Evolutionary conservation across 306 rosid genomes (phyloP).

Genomic region (Begonia masoniana): DNA sequence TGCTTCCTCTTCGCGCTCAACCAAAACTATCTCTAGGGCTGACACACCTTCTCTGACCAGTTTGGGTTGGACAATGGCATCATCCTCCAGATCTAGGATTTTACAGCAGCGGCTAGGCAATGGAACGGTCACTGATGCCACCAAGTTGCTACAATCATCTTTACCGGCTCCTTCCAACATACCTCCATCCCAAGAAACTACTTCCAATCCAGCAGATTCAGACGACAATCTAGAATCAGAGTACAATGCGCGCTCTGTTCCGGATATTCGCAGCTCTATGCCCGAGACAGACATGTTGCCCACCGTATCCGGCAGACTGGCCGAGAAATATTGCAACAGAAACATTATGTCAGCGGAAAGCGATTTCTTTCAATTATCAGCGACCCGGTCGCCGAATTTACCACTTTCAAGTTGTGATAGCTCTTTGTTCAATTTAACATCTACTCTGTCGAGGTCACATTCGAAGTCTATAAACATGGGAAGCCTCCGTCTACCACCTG

Average conservation of each 20-base stretch:
- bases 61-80: neutral
- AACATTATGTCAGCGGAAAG: conserved; percentile 8
- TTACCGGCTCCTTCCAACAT: conserved; percentile 14
- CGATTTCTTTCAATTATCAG: conserved; percentile 25
- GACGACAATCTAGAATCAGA: conserved; percentile 9
- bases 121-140: conserved; percentile 34
- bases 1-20: conserved; percentile 23
- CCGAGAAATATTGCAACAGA: conserved; percentile 26
- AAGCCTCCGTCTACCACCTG: conserved; percentile 36
- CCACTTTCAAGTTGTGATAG: conserved; percentile 23
- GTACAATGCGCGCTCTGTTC: conserved; percentile 38
- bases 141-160: conserved; percentile 51
- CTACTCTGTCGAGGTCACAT: conserved; percentile 18
- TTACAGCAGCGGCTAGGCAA: conserved; percentile 22
- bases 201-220: conserved; percentile 13
- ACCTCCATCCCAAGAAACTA: conserved; percentile 12
- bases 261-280: conserved; percentile 43
- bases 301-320: conserved; percentile 27
- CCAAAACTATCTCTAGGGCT: conserved; percentile 30
- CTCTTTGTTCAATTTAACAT: conserved; percentile 14
- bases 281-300: conserved; percentile 36
- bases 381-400: conserved; percentile 33
- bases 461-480: conserved; percentile 17
- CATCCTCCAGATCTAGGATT: conserved; percentile 44
- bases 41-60: conserved; percentile 9